Evolutionary conservation across 768 basidiomycete species (phyloP), one percentile per base, ranked within the genome.

Genomic region (Tremella mesenterica): DNA sequence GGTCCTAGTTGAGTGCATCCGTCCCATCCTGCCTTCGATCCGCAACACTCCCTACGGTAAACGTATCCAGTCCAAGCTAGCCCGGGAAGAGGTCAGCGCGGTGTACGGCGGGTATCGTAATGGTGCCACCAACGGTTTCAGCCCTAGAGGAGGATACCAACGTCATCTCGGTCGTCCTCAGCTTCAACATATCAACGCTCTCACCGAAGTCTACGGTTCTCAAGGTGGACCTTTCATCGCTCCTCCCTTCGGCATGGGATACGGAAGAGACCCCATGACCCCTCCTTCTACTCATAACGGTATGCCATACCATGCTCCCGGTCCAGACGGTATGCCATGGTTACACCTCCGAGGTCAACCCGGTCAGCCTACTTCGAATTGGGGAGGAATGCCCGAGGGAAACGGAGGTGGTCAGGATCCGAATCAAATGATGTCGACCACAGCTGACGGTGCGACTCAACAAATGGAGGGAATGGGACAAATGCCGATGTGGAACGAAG

Each of bases 21-120:
- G 95, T 46, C 95, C 95, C n/a, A 90, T 97, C 56, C 80, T 99
- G 23, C 95, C 95, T 2, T 80, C 96, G 65, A 99, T 99, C 70
- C 86, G 95, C 67, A 99, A 99, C 76, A 99, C 95, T 9, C 95
- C 95, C 6, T 99, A 99, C 65, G 95, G 95, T 63, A 99, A 99
- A 78, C 85, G 95, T 39, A 99, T 99, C 67, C 93, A 96, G 75
- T 92, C 91, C 78, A 96, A 96, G 76, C 78, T 97, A 50, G 92
- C 95, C 75, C 88, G 93, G 53, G 91, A 93, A 75, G 86, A 88
- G 64, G 79, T 85, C 75, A 64, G 64, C 4, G 62, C 64, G 57
- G 59, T 59, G 47, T 61, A 55, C 29, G 53, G 61, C 20, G 49
- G 59, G 21, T 57, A 55, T 23, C 56, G 57, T 13, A 53, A 50